Percentiles rank a stretch among this genome's conserved stretches.
phyloP scores from a whole-genome alignment of 108 stramenopile genomes.

The Cyclotella atomus region DNA sequence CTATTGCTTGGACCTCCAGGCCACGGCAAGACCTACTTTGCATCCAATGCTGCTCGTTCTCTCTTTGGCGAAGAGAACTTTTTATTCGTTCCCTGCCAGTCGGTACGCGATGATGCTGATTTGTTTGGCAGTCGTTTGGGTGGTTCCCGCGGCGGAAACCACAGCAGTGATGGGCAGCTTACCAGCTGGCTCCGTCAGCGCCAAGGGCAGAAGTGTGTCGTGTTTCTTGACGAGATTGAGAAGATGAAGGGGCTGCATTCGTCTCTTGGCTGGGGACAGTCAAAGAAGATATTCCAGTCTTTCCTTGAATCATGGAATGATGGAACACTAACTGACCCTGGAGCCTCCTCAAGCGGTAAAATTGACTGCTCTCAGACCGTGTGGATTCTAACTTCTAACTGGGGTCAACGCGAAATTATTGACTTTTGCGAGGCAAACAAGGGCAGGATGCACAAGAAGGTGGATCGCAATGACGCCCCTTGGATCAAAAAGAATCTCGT shows the following conservation, averaged over 20 bases:
- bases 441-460: constrained; percentile 9
- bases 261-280: not conserved
- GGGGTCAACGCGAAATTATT: constrained; percentile 6
- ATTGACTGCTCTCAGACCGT: constrained; percentile 2
- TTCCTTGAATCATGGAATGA: constrained; percentile 10
- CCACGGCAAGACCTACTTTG: constrained; percentile 7
- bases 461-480: not conserved
- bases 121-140: constrained; percentile 2
- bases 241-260: not conserved
- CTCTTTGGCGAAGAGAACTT: constrained; percentile 6
- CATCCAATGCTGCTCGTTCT: constrained; percentile 8
- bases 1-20: constrained; percentile 8
- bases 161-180: constrained; percentile 13
- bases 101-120: constrained; percentile 10
- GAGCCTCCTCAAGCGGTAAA: constrained; percentile 3
- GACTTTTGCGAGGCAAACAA: constrained; percentile 4
- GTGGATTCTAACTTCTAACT: constrained; percentile 1
- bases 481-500: constrained; percentile 1
- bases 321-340: constrained; percentile 7
- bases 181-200: constrained; percentile 2
- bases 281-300: constrained; percentile 8
- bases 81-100: constrained; percentile 5
- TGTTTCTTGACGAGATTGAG: constrained; percentile 7
- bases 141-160: not conserved
- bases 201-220: constrained; percentile 4